Evolutionary conservation across 805 yeast species (phyloP), one percentile per base, ranked within the genome.

Genomic region (Cyberlindnera samutprakarnensis): DNA sequence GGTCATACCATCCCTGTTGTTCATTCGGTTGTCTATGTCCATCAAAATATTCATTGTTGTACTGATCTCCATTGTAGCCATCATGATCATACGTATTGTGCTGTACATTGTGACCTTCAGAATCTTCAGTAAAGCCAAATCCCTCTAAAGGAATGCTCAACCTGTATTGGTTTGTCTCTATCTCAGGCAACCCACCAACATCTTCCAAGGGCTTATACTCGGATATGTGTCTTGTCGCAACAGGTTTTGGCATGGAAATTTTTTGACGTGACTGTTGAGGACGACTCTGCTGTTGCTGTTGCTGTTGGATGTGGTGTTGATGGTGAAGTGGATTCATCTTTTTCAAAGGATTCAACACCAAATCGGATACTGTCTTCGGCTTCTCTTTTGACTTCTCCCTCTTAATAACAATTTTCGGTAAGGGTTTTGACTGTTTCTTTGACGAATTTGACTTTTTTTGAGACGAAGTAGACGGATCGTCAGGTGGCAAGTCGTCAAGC

Each of bases 151-250:
- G 57, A 8, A 47, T 42, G 14, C 51, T 48, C 14, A 49, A 25
- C 25, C 52, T 39, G 35, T 41, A 46, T 31, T 49, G 53, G 28
- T 47, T 44, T 6, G 46, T 42, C 33, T 45, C 49, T 28, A 47
- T 43, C 29, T 46, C 49, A 10, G 52, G 52, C 13, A 47, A 22
- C 6, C 31, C 31, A 7, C 33, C 42, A 15, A 44, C 43, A 39
- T 47, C 26, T 43, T 56, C 31, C 44, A 54, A 36, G 25, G 39
- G 35, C 6, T 20, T 30, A 24, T 41, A 41, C 3, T 25, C 29
- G 5, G 38, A 29, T 16, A 32, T 30, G 14, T n/a, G 7, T 23
- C 31, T 21, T 16, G 25, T 13, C 8, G 14, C 13, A 14, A 10
- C 12, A 15, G 18, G 25, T n/a, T 13, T 28, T 14, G 31, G 13